Conservation (phyloP, 129 eudicot genomes). For the Mikania micrantha region DNA sequence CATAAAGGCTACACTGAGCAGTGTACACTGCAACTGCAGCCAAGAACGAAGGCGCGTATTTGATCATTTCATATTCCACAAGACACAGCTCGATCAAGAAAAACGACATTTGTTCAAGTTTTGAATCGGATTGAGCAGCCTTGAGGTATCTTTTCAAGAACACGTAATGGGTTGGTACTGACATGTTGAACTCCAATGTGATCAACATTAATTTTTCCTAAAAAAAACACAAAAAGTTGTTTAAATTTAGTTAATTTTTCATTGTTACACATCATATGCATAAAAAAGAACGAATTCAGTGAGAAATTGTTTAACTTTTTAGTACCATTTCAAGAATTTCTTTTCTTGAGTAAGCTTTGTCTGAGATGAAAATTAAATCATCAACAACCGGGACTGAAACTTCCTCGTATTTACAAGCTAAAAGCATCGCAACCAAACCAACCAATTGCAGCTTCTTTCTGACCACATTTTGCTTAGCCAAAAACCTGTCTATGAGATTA, state of each 20-base stretch:
- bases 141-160: slow-evolving; percentile 81
- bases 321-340: slow-evolving; percentile 93
- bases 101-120: slow-evolving; percentile 54
- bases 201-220: slow-evolving; percentile 87
- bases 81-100: slow-evolving; percentile 83
- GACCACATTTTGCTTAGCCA: slow-evolving; percentile 50
- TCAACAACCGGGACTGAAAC: slow-evolving; percentile 83
- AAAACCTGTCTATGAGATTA: slow-evolving; percentile 74
- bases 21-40: slow-evolving; percentile 92
- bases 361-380: slow-evolving; percentile 80
- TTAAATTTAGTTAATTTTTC: too few species aligned
- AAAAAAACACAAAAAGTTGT: background rate
- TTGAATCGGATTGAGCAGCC: slow-evolving; percentile 80
- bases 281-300: slow-evolving; percentile 7
- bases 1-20: slow-evolving; percentile 72
- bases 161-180: slow-evolving; percentile 83
- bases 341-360: slow-evolving; percentile 67
- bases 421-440: slow-evolving; percentile 80
- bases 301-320: background rate
- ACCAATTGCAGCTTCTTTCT: slow-evolving; percentile 89
- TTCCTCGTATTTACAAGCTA: slow-evolving; percentile 97
- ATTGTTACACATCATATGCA: slow-evolving; percentile 9
- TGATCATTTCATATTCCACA: slow-evolving; percentile 83
- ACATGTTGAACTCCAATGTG: slow-evolving; percentile 83
- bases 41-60: slow-evolving; percentile 62